Evolutionary conservation across 2,329 filamentous ascomycete genomes (phyloP).

Genomic region (Aspergillus awamori): DNA sequence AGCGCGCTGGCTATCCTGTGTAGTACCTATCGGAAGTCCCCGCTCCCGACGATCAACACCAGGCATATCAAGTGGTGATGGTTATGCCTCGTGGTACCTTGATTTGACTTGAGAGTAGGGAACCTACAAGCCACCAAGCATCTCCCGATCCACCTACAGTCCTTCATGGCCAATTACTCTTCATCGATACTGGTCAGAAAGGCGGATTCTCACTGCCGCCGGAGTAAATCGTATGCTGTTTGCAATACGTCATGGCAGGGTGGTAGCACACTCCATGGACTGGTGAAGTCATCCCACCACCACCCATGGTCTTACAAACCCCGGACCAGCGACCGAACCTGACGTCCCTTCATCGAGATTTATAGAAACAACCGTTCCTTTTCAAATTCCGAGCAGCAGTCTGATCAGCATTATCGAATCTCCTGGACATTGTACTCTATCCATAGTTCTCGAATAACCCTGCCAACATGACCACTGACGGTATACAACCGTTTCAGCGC

Average conservation of each 20-base stretch:
- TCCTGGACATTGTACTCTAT: not conserved
- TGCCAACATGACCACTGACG: slow-evolving; percentile 4
- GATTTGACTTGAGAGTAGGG: not conserved
- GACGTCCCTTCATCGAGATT: not conserved
- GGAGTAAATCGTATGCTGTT: not conserved
- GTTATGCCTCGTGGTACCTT: not conserved
- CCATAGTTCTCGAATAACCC: not conserved
- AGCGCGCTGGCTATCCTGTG: not conserved
- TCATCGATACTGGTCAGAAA: not conserved
- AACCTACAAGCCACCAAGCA: not conserved
- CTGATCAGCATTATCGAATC: not conserved
- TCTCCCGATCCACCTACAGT: not conserved
- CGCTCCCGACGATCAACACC: not conserved
- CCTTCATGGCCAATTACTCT: not conserved
- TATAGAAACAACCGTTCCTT: not conserved
- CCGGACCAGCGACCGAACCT: not conserved
- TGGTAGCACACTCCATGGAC: not conserved
- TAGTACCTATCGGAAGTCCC: slow-evolving; percentile 1
- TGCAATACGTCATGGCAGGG: slow-evolving; percentile 17
- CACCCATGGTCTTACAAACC: slow-evolving; percentile 6
- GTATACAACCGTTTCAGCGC: slow-evolving; percentile 25
- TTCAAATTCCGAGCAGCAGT: not conserved
- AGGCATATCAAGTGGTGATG: not conserved
- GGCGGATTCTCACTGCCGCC: not conserved
- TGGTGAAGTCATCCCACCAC: slow-evolving; percentile 19